A percentile compares a stretch with the other conserved stretches of the same genome.
Evolutionary conservation across 2,329 filamentous ascomycete genomes (phyloP).

Genomic region (Alternaria brassicicola): DNA sequence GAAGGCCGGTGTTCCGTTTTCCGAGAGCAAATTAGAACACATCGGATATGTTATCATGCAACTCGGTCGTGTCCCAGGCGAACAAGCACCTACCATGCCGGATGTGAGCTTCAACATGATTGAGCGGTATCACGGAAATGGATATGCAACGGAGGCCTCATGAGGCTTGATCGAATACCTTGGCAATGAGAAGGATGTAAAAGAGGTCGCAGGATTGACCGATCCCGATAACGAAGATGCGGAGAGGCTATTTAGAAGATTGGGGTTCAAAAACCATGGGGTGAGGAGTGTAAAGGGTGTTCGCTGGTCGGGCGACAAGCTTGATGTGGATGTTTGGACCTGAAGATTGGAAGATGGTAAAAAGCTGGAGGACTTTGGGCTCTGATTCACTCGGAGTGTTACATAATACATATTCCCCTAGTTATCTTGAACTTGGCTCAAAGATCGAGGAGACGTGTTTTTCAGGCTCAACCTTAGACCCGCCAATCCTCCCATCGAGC

Average conservation of each 20-base stretch:
- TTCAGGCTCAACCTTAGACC: background rate
- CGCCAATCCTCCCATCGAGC: background rate
- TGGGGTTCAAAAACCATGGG: conserved; percentile 23
- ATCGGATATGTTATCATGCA: conserved; percentile 32
- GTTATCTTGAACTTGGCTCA: background rate
- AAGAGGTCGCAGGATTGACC: conserved; percentile 17
- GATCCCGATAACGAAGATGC: conserved; percentile 19
- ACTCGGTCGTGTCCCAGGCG: conserved; percentile 15
- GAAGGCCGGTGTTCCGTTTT: background rate
- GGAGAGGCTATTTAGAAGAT: conserved; percentile 18
- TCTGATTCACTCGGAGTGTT: background rate
- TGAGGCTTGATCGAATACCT: conserved; percentile 9
- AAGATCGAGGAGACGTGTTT: background rate
- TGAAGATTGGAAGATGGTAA: conserved; percentile 10
- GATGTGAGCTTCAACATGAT: conserved; percentile 28
- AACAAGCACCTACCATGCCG: conserved; percentile 15
- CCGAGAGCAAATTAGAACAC: background rate
- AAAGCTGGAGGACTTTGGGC: conserved; percentile 9
- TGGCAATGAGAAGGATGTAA: conserved; percentile 4
- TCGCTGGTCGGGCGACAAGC: background rate
- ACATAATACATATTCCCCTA: no score
- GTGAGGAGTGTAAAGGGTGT: conserved; percentile 14
- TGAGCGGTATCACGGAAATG: conserved; percentile 17
- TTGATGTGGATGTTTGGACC: conserved; percentile 16
- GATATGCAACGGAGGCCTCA: conserved; percentile 25